phyloP scores from a whole-genome alignment of 352 stramenopile species.

The Globisporangium spiculum region DNA sequence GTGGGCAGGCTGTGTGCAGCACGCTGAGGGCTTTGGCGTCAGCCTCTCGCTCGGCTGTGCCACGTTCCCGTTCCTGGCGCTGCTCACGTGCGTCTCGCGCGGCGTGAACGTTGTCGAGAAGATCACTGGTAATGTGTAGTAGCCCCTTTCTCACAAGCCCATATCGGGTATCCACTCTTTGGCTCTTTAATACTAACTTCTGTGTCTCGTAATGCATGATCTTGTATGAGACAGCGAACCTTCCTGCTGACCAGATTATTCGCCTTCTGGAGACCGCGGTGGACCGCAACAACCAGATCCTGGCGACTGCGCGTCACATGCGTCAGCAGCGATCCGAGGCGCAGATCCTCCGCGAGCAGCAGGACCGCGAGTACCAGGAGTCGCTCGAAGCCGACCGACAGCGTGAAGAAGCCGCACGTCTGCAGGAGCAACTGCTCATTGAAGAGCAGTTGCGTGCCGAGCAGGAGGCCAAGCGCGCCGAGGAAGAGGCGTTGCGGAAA shows the following conservation, averaged over 20 bases:
- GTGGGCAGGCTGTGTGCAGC: conserved; percentile 79
- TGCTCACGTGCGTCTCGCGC: conserved; percentile 76
- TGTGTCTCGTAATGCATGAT: background rate
- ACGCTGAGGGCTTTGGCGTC: conserved; percentile 76
- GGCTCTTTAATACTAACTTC: background rate
- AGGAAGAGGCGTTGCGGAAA: conserved; percentile 29
- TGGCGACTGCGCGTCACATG: conserved; percentile 61
- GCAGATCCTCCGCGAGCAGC: conserved; percentile 86
- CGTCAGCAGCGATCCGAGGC: conserved; percentile 83
- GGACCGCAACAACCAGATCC: conserved; percentile 73
- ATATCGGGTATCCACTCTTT: too few species aligned
- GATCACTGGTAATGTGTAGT: conserved; percentile 49
- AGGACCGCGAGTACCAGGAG: conserved; percentile 93
- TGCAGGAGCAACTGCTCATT: conserved; percentile 44
- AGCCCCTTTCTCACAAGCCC: too few species aligned
- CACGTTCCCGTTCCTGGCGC: conserved; percentile 74
- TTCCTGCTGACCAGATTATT: conserved; percentile 59
- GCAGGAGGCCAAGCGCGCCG: conserved; percentile 9
- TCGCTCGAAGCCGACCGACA: conserved; percentile 89
- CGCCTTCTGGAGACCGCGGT: conserved; percentile 53
- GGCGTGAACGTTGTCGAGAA: conserved; percentile 85
- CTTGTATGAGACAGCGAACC: conserved; percentile 37
- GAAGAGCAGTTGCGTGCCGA: conserved; percentile 23
- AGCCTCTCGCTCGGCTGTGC: conserved; percentile 82
- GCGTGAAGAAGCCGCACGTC: conserved; percentile 50